Percentiles rank a stretch among this genome's conserved stretches.
Evolutionary conservation across 225 moss, liverwort and hornwort genomes (phyloP).

Genomic region (Pseudoscleropodium purum): DNA sequence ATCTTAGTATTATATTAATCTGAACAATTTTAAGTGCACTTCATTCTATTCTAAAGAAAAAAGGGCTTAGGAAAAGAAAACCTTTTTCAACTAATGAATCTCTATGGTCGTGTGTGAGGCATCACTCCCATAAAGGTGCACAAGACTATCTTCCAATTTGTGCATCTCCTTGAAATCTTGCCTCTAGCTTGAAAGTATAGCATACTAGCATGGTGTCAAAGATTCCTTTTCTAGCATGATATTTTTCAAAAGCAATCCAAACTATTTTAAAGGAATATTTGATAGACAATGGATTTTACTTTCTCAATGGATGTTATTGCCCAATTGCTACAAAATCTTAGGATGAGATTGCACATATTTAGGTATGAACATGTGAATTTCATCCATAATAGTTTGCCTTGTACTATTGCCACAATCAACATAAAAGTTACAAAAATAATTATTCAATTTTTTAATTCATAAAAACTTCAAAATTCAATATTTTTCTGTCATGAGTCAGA

Average conservation of each 20-base stretch:
- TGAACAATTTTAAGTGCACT: not conserved
- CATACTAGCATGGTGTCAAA: not conserved
- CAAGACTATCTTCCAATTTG: not conserved
- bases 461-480: too few relatives aligned
- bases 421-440: too few relatives aligned
- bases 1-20: not conserved
- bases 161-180: not conserved
- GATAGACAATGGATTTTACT: fast-evolving
- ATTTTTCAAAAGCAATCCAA: not conserved
- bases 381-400: not conserved
- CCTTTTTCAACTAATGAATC: not conserved
- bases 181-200: not conserved
- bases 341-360: not conserved
- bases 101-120: not conserved
- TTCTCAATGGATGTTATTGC: not conserved
- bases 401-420: too few relatives aligned
- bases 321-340: not conserved
- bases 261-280: not conserved
- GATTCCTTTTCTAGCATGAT: fast-evolving
- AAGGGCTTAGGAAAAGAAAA: too few relatives aligned
- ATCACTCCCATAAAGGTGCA: not conserved
- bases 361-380: not conserved
- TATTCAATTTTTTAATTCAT: too few relatives aligned
- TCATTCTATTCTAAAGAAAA: not conserved
- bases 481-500: too few relatives aligned